A percentile compares a stretch with the other conserved stretches of the same genome.
Conservation (phyloP, 1,139 yeast species). For the Saccharomyces hybrid region DNA sequence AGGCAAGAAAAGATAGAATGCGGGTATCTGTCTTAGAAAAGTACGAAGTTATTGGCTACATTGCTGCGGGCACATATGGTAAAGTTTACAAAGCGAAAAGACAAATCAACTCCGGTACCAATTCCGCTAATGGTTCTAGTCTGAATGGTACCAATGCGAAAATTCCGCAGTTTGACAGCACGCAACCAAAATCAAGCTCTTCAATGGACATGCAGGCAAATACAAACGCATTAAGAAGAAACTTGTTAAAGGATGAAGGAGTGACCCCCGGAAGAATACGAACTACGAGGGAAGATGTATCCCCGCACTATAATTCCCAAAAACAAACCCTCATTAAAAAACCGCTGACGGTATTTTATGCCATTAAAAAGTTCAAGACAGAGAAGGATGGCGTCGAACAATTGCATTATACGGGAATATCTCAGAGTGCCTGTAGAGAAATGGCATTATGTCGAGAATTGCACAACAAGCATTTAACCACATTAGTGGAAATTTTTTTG, state of each 20-base stretch:
- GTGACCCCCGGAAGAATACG: conserved; percentile 1
- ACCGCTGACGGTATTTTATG: conserved; percentile 37
- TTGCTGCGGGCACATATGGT: conserved; percentile 98
- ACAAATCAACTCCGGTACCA: not conserved
- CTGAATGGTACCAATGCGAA: not conserved
- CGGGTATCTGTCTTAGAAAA: conserved; percentile 68
- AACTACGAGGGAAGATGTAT: conserved; percentile 2
- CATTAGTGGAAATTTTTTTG: conserved; percentile 73
- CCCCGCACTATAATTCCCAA: conserved; percentile 2
- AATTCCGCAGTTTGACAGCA: not conserved
- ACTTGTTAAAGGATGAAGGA: not conserved
- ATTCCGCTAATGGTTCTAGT: not conserved
- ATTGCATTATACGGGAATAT: conserved; percentile 85
- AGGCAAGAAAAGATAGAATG: conserved; percentile 60
- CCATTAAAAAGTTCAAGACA: conserved; percentile 93
- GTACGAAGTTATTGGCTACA: conserved; percentile 86
- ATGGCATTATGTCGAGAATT: conserved; percentile 92
- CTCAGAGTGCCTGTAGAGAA: conserved; percentile 93
- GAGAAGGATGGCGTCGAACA: conserved; percentile 87
- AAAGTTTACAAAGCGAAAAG: conserved; percentile 84
- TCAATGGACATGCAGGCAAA: not conserved
- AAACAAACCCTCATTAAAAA: conserved; percentile 11
- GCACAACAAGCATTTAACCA: conserved; percentile 69
- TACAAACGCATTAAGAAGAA: not conserved
- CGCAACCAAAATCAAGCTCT: not conserved